Evolutionary conservation across 805 yeast genomes (phyloP).

Genomic region (Danielozyma ontarioensis): DNA sequence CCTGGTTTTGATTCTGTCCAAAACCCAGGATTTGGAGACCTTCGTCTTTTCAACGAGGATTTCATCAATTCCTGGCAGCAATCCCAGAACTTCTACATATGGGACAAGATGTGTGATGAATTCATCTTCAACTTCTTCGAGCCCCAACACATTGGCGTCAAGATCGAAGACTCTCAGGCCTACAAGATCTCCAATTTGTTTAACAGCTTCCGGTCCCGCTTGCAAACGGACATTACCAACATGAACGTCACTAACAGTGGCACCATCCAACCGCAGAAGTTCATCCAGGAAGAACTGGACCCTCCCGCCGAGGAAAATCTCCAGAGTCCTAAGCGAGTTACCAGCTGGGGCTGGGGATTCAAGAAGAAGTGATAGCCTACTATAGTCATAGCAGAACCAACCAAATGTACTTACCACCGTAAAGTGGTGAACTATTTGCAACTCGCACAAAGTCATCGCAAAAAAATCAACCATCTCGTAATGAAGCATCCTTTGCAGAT

Average conservation of each 20-base stretch:
- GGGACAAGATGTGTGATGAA: conserved; percentile 39
- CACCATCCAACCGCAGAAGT: conserved; percentile 15
- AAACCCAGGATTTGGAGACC: conserved; percentile 21
- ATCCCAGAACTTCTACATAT: conserved; percentile 33
- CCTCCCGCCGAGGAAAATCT: background rate
- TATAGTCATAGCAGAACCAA: no score
- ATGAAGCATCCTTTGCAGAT: conserved; percentile 75
- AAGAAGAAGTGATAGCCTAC: conserved; percentile 3
- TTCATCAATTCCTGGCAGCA: conserved; percentile 29
- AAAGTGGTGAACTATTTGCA: no score
- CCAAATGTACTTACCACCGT: no score
- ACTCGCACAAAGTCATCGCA: no score
- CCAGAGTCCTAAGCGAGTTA: background rate
- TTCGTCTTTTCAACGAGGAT: conserved; percentile 23
- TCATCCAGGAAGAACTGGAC: conserved; percentile 4
- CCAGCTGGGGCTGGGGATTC: conserved; percentile 12
- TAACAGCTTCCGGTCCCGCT: conserved; percentile 4
- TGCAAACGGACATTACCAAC: background rate
- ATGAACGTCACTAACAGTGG: background rate
- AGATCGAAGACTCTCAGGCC: conserved; percentile 9
- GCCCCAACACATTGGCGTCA: conserved; percentile 33
- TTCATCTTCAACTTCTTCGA: conserved; percentile 39
- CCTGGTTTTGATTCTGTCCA: conserved; percentile 30
- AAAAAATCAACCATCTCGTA: background rate
- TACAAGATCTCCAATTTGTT: conserved; percentile 11